A percentile compares a stretch with the other conserved stretches of the same genome.
These are phyloP conservation scores for Aspergillus taichungensis DNA, from an alignment of 495 filamentous ascomycete genomes.

Conservation along the genomic window DNA sequence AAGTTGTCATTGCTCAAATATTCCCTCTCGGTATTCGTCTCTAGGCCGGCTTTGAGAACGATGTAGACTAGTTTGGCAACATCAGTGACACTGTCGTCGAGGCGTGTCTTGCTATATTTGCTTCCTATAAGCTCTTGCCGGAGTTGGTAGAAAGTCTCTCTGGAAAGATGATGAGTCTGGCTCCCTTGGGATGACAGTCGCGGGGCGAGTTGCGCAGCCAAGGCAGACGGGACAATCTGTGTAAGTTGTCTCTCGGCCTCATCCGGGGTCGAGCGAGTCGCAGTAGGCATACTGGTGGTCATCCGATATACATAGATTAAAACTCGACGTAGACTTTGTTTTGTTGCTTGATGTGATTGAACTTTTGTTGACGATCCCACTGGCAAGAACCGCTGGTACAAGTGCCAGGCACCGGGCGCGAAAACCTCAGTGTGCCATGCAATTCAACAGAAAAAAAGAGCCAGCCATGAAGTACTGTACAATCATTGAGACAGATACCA, in stretches of 20 bases:
- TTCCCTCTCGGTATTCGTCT: conserved; percentile 49
- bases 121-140: conserved; percentile 53
- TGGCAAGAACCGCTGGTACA: too few species aligned
- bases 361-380: too few species aligned
- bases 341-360: too few species aligned
- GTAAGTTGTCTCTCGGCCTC: conserved; percentile 14
- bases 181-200: conserved; percentile 33
- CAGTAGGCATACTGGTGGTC: conserved; percentile 17
- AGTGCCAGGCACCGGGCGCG: too few species aligned
- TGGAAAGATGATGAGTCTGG: conserved; percentile 33
- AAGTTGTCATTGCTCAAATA: conserved; percentile 43
- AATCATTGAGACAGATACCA: too few species aligned
- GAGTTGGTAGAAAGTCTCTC: conserved; percentile 53
- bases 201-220: conserved; percentile 55
- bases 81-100: conserved; percentile 58
- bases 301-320: conserved; percentile 5
- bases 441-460: too few species aligned
- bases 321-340: too few species aligned
- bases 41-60: conserved; percentile 72
- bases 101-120: conserved; percentile 31
- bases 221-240: conserved; percentile 55
- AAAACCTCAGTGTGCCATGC: too few species aligned
- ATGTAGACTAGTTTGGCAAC: conserved; percentile 79
- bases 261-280: conserved; percentile 7
- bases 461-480: too few species aligned